Base-by-base conservation (phyloP, 1,284 basidiomycete genomes). In the Cystobasidium slooffiae region DNA sequence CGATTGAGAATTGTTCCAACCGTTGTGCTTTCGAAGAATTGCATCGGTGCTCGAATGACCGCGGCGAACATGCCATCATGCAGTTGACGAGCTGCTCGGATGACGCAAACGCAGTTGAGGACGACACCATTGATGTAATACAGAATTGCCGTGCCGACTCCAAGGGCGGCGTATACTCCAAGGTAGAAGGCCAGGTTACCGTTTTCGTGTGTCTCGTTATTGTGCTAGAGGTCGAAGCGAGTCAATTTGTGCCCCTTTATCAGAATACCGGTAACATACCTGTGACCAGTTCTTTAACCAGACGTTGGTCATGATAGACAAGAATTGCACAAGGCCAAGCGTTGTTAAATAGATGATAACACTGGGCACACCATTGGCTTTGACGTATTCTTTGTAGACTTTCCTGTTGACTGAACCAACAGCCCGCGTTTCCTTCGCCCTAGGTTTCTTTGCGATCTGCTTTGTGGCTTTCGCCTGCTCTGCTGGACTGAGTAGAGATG, bases 351-450 rank as follows among this genome's bases (percentile, higher is more conserved):
- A 69, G 1, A 49, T 31, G 24, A 73, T 68, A 37, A 81, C 93
- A 2, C 92, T 92, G 3, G 84, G 78, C 75, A 86, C 88, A 1
- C 91, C 92, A 12, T 92, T 91, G 0, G 94, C 91, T 75, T 87
- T 83, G 80, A 96, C 86, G 81, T 96, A 97, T 75, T 88, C 84
- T 74, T 84, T 82, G 82, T 97, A 97, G 1, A 96, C 91, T 20
- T 86, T 83, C 44, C 82, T 80, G 82, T 94, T 94, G 77, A 96
- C 93, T 16, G 86, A 87, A 1, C 94, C 94, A 80, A 90, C 89
- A 79, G 95, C 92, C 55, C 86, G 86, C 79, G 93, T 89, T 81
- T 95, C 93, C 80, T 91, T 90, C 1, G 88, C 85, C 82, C 68
- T 83, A 77, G 18, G 49, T 47, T 49, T 72, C 41, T 75, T 75